Base-by-base conservation (phyloP, 371 early-diverging fungal genomes). In the Syncephalis plumigaleata region DNA sequence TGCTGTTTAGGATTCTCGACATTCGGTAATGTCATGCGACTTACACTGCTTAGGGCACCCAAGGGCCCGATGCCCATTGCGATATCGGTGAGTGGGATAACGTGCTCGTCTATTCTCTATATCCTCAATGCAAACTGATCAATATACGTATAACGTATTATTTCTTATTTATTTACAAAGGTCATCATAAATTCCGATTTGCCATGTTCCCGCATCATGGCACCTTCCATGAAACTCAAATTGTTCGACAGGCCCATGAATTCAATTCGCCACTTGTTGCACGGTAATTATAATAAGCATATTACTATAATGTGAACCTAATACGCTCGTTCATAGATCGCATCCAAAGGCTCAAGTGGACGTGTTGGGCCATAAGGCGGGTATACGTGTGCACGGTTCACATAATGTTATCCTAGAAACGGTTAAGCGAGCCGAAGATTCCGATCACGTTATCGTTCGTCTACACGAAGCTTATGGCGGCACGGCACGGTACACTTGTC, bases 381-480 rank as follows among this genome's bases (percentile, higher is more conserved):
- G 9, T 20, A 9, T 43, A 13, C 44, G 44, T 5, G 44, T 13
- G 15, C 42, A 40, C 42, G 67, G 67, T 26, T 61, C 68, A 11
- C 60, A 64, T n/a, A 81, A 83, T 47, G 71, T 90, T 8, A 77
- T 93, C 9, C 60, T 94, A 44, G 92, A 93, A 56, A 84, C 87
- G 0, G 61, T 94, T 51, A 94, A 93, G 59, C 53, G 66, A 9
- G 82, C 93, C 1, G 93, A 92, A 61, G 87, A 87, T 56, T 58
- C 65, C 4, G 63, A 74, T 23, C 62, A 68, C 39, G 45, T 94
- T 15, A 66, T 94, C 24, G 49, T 97, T 20, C 71, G 98, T 38
- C 49, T 94, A 8, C 89, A 87, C 58, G 95, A 97, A 59, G 79
- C 89, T 0, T 85, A 75, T 59, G 95, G 98, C n/a, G 93, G 92